Evolutionary conservation across 1,284 basidiomycete species (phyloP), one percentile per base, ranked within the genome.

Genomic region (Cutaneotrichosporon curvatum): DNA sequence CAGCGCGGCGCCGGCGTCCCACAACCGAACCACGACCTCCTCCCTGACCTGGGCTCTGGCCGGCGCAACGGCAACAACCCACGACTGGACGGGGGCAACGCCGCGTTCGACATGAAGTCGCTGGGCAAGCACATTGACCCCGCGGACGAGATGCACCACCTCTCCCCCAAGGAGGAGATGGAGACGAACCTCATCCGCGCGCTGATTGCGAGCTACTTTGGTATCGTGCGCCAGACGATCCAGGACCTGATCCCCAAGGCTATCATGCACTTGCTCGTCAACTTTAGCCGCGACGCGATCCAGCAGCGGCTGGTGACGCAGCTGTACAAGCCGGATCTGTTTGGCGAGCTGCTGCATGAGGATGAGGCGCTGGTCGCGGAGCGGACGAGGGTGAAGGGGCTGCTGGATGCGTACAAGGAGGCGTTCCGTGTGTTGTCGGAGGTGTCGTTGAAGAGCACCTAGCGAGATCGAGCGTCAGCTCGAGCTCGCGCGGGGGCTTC

Each of bases 51-150:
- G 11, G 66, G 63, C 5, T 61, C 58, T 16, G 56, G 62, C 14
- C 53, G 67, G 46, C 45, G 65, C 31, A 55, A 53, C 11, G 39
- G 58, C 37, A 43, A 57, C 47, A 73, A 58, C 43, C 52, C 62
- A 41, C 78, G 79, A 36, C 78, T 85, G 41, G 87, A 90, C 61
- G 84, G 82, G 44, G 84, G 77, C 64, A 85, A 79, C 59, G 86
- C 91, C 40, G 91, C 88, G 32, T 97, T 83, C 70, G 92, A 98
- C 70, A 98, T 99, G 95, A 96, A 92, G 79, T 94, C 89, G 64
- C 76, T 98, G 40, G 90, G 92, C 50, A 92, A 86, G 74, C 94
- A 99, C 62, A 86, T 94, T 52, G 89, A 92, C 72, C 84, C 84
- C 5, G 73, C 78, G 5, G 85, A 85, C 38, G 65, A 55, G 68